These are phyloP conservation scores for Paraconiothyrium brasiliense DNA, from an alignment of 2,329 filamentous ascomycete species.

Conservation along the genomic window DNA sequence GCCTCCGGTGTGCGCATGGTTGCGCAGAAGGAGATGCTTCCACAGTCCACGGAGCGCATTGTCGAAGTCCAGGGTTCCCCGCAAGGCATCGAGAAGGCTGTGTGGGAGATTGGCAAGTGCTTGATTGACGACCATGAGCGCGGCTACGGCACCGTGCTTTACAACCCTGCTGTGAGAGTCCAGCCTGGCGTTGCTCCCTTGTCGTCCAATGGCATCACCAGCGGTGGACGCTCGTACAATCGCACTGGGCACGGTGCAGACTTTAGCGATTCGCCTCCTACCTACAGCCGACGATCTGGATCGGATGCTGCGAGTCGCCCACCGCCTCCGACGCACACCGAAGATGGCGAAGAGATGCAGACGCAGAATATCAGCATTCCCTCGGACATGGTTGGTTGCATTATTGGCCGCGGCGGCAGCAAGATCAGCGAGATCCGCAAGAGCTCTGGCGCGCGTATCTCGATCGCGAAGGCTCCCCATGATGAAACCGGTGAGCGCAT, in stretches of 20 bases:
- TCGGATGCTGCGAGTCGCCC: conserved; percentile 82
- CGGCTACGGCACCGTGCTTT: conserved; percentile 94
- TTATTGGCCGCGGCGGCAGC: conserved; percentile 92
- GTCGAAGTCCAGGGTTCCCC: conserved; percentile 96
- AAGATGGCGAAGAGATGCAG: conserved; percentile 97
- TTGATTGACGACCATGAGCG: conserved; percentile 97
- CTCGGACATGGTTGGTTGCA: conserved; percentile 99
- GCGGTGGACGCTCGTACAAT: conserved; percentile 75
- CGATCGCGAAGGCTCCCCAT: conserved; percentile 95
- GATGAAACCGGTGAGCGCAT: conserved; percentile 98
- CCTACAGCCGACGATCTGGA: conserved; percentile 80
- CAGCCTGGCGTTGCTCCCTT: conserved; percentile 67
- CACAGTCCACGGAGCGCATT: conserved; percentile 96
- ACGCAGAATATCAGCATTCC: conserved; percentile 99
- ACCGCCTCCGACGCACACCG: conserved; percentile 82
- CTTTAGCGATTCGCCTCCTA: conserved; percentile 83
- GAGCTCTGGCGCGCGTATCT: conserved; percentile 94
- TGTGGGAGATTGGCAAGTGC: conserved; percentile 99
- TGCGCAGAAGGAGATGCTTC: conserved; percentile 99
- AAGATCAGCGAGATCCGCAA: conserved; percentile 99
- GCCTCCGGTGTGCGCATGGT: conserved; percentile 98
- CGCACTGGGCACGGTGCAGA: conserved; percentile 96
- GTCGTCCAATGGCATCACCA: conserved; percentile 61
- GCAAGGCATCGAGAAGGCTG: conserved; percentile 91
- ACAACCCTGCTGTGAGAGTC: conserved; percentile 94